Base-by-base conservation (phyloP, 2,329 filamentous ascomycete species). In the Aspergillus latus region DNA sequence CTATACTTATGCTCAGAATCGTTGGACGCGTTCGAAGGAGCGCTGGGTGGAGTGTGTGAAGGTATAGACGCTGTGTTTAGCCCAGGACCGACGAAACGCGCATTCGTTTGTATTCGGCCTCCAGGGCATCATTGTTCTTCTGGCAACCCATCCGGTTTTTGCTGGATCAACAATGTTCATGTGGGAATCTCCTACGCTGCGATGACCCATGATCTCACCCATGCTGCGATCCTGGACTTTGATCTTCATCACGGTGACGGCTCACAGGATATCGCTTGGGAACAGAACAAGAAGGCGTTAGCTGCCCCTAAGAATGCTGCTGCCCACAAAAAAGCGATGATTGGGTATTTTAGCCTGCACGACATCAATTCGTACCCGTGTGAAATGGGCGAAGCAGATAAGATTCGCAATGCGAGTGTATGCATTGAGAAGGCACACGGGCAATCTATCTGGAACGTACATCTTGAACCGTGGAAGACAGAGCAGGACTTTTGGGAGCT, bases 311-410 rank as follows among this genome's bases (percentile, higher is more conserved):
- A 89, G 72, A 93, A 90, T 67, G 85, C 87, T 0, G 81, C 88
- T 0, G 78, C 82, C 30, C 88, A 88, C 81, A 93, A 93, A 76
- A 94, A 90, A 77, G 87, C 88, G 0, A 87, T 88, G 0, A 94
- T 97, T 65, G 94, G 92, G 8, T 99, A 99, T 71, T 97, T 96
- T 73, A 97, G 92, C 71, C 73, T 99, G 43, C 94, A 99, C 72
- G 94, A 99, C 68, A 97, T 99, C 77, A 97, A 99, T 74, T 97
- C 93, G 0, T 99, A 95, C 68, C 94, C 95, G 0, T 99, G 94
- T 71, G 94, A 99, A 72, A 84, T 83, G 70, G 94, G 93, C n/a
- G 93, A 97, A 59, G 85, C 89, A 56, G 90, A 94, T 21, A 97
- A 97, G 74, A 88, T 97, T 50, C 90, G 89, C 69, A 96, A 93